phyloP scores from a whole-genome alignment of 106 monocot genomes.

The Dactylorhiza incarnata region DNA sequence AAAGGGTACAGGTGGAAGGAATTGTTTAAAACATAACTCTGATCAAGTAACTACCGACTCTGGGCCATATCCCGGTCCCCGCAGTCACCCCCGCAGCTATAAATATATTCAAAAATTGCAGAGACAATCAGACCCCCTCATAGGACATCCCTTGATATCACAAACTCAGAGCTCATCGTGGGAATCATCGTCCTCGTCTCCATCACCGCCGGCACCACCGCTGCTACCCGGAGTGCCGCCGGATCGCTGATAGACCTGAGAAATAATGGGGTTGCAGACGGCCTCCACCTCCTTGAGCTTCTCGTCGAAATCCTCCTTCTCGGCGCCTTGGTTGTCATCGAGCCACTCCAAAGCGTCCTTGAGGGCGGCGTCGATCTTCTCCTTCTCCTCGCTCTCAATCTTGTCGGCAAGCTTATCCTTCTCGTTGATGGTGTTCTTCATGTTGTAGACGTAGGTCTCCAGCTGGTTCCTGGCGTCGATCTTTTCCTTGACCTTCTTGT shows the following conservation, averaged over 20 bases:
- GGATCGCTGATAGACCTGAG: slow-evolving; percentile 45
- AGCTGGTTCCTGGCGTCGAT: slow-evolving; percentile 46
- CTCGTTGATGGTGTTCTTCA: slow-evolving; percentile 39
- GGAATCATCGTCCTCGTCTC: no score
- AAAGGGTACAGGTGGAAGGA: no score
- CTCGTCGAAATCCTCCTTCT: slow-evolving; percentile 52
- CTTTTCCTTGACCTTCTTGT: slow-evolving; percentile 49
- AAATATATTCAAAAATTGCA: no score
- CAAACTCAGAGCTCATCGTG: no score
- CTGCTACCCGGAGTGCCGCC: slow-evolving; percentile 11
- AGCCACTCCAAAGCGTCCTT: slow-evolving; percentile 59
- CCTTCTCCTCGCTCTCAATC: slow-evolving; percentile 34
- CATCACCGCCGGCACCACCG: slow-evolving; percentile 8
- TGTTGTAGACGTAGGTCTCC: slow-evolving; percentile 55
- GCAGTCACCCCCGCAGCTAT: no score
- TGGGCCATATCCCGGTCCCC: no score
- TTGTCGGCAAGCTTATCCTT: slow-evolving; percentile 47
- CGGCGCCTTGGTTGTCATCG: slow-evolving; percentile 44
- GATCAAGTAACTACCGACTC: no score
- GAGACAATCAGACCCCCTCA: no score
- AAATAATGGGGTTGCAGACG: slow-evolving; percentile 55
- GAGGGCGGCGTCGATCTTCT: slow-evolving; percentile 41
- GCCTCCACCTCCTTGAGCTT: slow-evolving; percentile 54
- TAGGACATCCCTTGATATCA: no score
- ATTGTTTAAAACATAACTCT: no score